A percentile compares a stretch with the other conserved stretches of the same genome.
Conservation (phyloP, 2,329 filamentous ascomycete species). For the Cercospora citrullina region DNA sequence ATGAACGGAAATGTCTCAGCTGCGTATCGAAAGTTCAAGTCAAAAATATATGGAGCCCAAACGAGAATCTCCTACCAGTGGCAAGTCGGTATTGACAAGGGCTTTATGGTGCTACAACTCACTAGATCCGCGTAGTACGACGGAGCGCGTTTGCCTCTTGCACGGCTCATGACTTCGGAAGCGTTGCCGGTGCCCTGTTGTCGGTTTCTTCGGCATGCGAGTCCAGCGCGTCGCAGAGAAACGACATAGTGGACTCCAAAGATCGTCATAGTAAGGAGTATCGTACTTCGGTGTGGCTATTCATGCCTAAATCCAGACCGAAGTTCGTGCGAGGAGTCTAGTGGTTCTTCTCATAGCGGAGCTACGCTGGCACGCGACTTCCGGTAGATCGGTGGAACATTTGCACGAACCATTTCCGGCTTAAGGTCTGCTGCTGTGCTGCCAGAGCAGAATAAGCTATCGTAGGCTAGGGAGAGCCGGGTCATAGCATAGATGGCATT, state of each 20-base stretch:
- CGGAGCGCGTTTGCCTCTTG: not conserved
- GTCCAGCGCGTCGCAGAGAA: not conserved
- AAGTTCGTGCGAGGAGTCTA: slow-evolving; percentile 1
- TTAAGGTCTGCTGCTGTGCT: not conserved
- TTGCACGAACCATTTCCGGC: not conserved
- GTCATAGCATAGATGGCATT: not conserved
- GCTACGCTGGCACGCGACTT: not conserved
- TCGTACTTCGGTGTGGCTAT: slow-evolving; percentile 1
- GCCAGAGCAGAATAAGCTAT: not conserved
- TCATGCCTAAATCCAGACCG: not conserved
- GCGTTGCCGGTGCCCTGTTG: not conserved
- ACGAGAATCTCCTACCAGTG: not conserved
- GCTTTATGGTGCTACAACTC: not conserved
- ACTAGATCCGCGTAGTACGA: not conserved
- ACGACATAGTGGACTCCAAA: not conserved
- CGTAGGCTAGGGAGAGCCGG: not conserved
- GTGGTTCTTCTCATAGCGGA: not conserved
- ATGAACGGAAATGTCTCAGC: not conserved
- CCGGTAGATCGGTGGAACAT: not conserved
- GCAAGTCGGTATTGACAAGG: slow-evolving; percentile 1
- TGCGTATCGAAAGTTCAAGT: not conserved
- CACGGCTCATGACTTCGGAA: not conserved
- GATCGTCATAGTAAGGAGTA: not conserved
- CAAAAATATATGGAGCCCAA: not conserved
- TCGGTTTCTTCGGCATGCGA: not conserved